phyloP scores from a whole-genome alignment of 129 eudicot genomes.

The Erigeron canadensis region DNA sequence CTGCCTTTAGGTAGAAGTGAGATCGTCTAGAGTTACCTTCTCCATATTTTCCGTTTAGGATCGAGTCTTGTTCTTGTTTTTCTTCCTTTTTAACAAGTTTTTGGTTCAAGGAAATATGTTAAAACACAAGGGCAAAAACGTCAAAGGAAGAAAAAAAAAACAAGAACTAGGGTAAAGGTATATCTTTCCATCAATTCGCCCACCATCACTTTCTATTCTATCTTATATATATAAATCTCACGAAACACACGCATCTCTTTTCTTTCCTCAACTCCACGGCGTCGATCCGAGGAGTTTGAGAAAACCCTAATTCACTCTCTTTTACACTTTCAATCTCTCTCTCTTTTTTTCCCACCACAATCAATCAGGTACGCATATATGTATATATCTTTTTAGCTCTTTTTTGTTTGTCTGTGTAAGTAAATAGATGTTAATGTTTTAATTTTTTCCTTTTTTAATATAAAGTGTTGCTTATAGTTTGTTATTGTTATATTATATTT shows the following conservation, averaged over 20 bases:
- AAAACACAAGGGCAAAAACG: constrained; percentile 28
- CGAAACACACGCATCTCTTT: constrained; percentile 19
- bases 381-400: not conserved
- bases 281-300: constrained; percentile 63
- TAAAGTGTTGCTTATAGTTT: not conserved
- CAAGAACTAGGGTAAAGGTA: constrained; percentile 12
- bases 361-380: constrained; percentile 7
- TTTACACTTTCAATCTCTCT: constrained; percentile 13
- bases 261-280: constrained; percentile 52
- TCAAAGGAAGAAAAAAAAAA: constrained; percentile 10
- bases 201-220: constrained; percentile 23
- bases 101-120: too few species aligned
- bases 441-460: not conserved
- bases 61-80: too few species aligned
- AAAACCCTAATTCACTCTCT: constrained; percentile 30
- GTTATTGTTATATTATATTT: not conserved
- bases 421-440: constrained; percentile 8
- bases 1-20: too few species aligned
- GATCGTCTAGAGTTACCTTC: too few species aligned
- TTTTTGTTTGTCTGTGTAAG: not conserved
- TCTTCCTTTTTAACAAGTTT: too few species aligned
- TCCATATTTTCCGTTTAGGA: too few species aligned
- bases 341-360: not conserved
- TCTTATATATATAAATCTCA: not conserved
- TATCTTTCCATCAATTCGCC: not conserved